Conservation (phyloP, 495 filamentous ascomycete species). For the Penicillium malachiteum region DNA sequence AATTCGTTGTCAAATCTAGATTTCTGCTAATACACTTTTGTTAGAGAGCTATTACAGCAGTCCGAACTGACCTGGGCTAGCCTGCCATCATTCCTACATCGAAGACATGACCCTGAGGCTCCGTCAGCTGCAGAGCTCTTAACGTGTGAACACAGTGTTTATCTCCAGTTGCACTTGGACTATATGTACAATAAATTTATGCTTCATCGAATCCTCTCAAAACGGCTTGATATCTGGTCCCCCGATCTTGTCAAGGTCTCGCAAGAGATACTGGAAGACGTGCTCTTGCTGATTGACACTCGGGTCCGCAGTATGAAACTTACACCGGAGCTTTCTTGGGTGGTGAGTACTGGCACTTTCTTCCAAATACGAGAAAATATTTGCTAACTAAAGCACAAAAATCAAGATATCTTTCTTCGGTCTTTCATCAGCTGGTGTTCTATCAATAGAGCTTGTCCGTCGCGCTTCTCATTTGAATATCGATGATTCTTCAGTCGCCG, state of each 20-base stretch:
- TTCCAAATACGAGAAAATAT: no score
- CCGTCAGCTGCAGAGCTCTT: neutral
- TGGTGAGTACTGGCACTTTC: neutral
- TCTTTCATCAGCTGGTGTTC: conserved; percentile 15
- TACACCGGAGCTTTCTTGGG: conserved; percentile 1
- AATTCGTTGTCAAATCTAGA: neutral
- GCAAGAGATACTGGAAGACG: neutral
- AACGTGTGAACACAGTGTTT: neutral
- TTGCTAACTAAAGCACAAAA: neutral
- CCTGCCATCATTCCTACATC: conserved; percentile 4
- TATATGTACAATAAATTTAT: conserved; percentile 6
- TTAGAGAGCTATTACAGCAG: conserved; percentile 1
- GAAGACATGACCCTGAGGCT: neutral
- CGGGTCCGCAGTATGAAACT: neutral
- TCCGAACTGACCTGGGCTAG: neutral
- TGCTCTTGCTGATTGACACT: neutral
- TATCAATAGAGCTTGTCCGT: conserved; percentile 18
- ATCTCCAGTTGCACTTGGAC: conserved; percentile 3
- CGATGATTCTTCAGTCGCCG: neutral
- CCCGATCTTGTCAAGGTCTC: conserved; percentile 2
- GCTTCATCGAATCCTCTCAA: conserved; percentile 2
- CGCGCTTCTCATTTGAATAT: neutral
- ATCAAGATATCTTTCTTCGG: conserved; percentile 14
- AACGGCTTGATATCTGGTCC: neutral
- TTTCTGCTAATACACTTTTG: neutral